These are phyloP conservation scores for Anthostomella pinea DNA, from an alignment of 2,329 filamentous ascomycete species.

Conservation along the genomic window DNA sequence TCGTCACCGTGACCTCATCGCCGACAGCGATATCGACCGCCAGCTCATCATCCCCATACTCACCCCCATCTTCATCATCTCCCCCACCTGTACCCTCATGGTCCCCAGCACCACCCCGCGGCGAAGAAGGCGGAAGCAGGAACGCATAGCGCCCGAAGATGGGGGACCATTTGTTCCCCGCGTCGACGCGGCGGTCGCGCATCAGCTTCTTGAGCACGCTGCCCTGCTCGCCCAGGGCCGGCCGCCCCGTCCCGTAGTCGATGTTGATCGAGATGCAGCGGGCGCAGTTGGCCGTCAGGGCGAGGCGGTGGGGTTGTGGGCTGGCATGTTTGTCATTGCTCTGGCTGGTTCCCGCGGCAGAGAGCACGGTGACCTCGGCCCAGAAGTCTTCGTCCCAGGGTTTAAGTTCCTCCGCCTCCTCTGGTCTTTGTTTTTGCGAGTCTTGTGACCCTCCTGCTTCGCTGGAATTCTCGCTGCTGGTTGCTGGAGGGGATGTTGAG, in stretches of 20 bases:
- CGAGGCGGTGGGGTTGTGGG: no score
- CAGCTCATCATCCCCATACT: slow-evolving; percentile 22
- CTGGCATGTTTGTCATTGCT: no score
- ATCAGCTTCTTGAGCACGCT: slow-evolving; percentile 66
- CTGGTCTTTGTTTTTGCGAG: no score
- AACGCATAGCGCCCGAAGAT: slow-evolving; percentile 75
- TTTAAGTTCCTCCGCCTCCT: slow-evolving; percentile 11
- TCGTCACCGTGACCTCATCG: slow-evolving; percentile 52
- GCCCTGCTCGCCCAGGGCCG: slow-evolving; percentile 55
- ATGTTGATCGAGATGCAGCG: slow-evolving; percentile 70
- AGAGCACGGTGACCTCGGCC: slow-evolving; percentile 58
- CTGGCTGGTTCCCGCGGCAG: not conserved
- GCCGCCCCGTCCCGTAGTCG: slow-evolving; percentile 63
- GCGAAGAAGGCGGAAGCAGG: slow-evolving; percentile 36
- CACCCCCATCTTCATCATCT: slow-evolving; percentile 3
- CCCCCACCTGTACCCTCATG: slow-evolving; percentile 27
- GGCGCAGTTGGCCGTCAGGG: slow-evolving; percentile 67
- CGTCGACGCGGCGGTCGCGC: slow-evolving; percentile 67
- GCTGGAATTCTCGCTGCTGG: not conserved
- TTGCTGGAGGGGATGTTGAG: not conserved
- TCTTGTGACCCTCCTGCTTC: no score
- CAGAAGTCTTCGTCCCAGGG: slow-evolving; percentile 72
- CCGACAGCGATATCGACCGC: slow-evolving; percentile 46
- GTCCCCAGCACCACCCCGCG: slow-evolving; percentile 49
- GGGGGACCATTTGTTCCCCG: slow-evolving; percentile 64